Evolutionary conservation across 345 rosid genomes (phyloP).

Genomic region (Hibiscus mutabilis): DNA sequence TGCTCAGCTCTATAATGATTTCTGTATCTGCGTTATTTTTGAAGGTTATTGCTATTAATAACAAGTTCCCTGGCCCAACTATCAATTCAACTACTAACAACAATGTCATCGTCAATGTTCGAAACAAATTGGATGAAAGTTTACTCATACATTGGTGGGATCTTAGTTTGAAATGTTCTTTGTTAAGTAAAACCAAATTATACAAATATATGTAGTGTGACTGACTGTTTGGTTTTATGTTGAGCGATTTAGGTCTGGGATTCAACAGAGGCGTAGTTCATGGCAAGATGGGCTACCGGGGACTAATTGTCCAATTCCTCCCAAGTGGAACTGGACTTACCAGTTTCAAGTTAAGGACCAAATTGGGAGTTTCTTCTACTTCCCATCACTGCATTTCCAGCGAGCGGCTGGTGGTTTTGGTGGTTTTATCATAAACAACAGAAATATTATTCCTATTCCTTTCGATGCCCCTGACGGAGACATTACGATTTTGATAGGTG

Average conservation of each 20-base stretch:
- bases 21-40: constrained; percentile 17
- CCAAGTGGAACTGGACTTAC: constrained; percentile 99
- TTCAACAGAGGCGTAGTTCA: constrained; percentile 90
- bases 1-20: constrained; percentile 7
- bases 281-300: constrained; percentile 99
- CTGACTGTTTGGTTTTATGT: neutral
- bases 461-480: constrained; percentile 77
- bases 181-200: neutral
- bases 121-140: constrained; percentile 78
- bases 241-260: constrained; percentile 50
- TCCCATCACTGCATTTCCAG: constrained; percentile 94
- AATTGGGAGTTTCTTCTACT: constrained; percentile 96
- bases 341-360: constrained; percentile 99
- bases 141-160: constrained; percentile 84
- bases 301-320: constrained; percentile 94
- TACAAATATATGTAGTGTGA: neutral
- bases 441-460: constrained; percentile 72
- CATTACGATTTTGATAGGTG: constrained; percentile 73
- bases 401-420: constrained; percentile 96
- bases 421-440: constrained; percentile 69
- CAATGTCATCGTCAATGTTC: constrained; percentile 76
- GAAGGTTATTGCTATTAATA: constrained; percentile 96
- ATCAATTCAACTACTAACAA: constrained; percentile 87
- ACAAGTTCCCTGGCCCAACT: constrained; percentile 85
- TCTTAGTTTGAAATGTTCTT: constrained; percentile 3